Evolutionary conservation across 78 protist species (phyloP).

Genomic region (Polysphondylium violaceum): DNA sequence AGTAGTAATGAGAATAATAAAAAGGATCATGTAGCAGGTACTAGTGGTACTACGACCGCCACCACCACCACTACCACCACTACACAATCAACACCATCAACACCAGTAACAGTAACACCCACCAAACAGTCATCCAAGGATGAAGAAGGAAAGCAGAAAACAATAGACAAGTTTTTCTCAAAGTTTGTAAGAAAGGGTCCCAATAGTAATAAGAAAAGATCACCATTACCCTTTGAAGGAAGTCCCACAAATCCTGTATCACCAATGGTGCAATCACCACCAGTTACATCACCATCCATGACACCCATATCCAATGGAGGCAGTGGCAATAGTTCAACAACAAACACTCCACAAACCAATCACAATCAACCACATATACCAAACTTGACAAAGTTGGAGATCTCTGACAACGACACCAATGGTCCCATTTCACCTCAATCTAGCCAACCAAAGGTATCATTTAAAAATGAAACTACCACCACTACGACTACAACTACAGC

Average conservation of each 20-base stretch:
- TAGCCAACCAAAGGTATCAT: neutral
- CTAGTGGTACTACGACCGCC: too few species aligned
- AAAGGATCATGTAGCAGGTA: too few species aligned
- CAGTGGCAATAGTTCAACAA: constrained; percentile 6
- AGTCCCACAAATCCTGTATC: neutral
- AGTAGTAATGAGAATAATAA: too few species aligned
- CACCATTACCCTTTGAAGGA: constrained; percentile 20
- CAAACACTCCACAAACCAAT: neutral
- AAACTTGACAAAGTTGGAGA: neutral
- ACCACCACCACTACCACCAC: constrained; percentile 3
- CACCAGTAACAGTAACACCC: neutral
- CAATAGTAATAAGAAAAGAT: constrained; percentile 9
- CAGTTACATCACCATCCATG: constrained; percentile 30
- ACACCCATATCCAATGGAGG: neutral
- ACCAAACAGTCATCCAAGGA: neutral
- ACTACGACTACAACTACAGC: neutral
- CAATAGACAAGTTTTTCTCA: constrained; percentile 20
- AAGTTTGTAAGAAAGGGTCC: neutral
- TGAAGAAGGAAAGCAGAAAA: constrained; percentile 15
- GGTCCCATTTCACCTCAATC: neutral
- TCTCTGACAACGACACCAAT: neutral
- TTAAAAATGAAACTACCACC: neutral
- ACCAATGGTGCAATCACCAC: neutral
- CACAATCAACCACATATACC: neutral
- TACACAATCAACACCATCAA: neutral